phyloP scores from a whole-genome alignment of 2,329 filamentous ascomycete species.

The Nemania sp. region DNA sequence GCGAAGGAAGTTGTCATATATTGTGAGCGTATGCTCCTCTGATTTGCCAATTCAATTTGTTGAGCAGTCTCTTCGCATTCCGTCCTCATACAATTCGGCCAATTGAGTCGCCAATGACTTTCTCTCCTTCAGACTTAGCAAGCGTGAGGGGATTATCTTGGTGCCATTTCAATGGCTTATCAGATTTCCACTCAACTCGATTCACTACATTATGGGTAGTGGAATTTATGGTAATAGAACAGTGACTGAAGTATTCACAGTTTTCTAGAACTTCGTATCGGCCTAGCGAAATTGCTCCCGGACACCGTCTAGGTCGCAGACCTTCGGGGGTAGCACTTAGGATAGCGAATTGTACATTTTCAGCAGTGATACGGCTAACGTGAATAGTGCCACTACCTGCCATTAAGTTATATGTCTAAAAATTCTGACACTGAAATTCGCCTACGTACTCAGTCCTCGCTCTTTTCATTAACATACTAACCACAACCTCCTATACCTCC shows the following conservation, averaged over 20 bases:
- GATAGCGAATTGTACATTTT: neutral
- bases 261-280: neutral
- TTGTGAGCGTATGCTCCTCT: constrained; percentile 22
- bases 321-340: neutral
- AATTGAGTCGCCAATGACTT: constrained; percentile 30
- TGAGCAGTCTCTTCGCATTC: constrained; percentile 3
- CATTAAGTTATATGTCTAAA: neutral
- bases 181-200: neutral
- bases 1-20: constrained; percentile 20
- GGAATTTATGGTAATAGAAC: neutral
- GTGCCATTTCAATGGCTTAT: neutral
- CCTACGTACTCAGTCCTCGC: no score
- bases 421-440: no score
- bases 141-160: neutral
- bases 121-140: neutral
- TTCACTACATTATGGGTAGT: neutral
- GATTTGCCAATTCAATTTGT: constrained; percentile 16
- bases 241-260: neutral
- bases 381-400: neutral
- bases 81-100: constrained; percentile 22
- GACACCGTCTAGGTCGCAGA: neutral
- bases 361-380: no score
- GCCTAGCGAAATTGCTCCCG: neutral
- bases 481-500: no score
- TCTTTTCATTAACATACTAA: no score